Conservation (phyloP, 2,329 filamentous ascomycete genomes). For the Exophiala spinifera region DNA sequence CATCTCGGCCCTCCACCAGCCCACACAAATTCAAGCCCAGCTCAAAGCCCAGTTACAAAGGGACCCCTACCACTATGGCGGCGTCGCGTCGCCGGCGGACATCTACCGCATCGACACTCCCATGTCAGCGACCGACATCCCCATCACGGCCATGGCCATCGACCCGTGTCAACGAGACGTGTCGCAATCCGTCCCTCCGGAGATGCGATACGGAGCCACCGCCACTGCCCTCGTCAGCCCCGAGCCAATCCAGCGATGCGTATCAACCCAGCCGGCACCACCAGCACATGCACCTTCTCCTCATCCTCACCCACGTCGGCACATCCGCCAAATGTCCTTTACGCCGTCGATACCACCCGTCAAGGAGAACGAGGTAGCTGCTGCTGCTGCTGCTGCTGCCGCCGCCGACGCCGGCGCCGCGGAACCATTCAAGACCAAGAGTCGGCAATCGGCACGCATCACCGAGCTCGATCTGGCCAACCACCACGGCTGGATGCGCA, state of each 20-base stretch:
- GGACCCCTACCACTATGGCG: constrained; percentile 33
- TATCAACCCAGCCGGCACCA: constrained; percentile 35
- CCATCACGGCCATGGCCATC: constrained; percentile 67
- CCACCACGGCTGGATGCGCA: constrained; percentile 88
- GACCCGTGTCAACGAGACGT: constrained; percentile 73
- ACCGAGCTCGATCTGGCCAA: constrained; percentile 37
- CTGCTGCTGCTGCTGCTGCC: background rate
- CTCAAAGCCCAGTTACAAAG: constrained; percentile 51
- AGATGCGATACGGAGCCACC: constrained; percentile 73
- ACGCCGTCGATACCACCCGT: constrained; percentile 26
- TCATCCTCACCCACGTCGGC: constrained; percentile 25
- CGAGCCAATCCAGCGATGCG: constrained; percentile 47
- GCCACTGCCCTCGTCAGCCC: constrained; percentile 29
- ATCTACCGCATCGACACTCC: constrained; percentile 80
- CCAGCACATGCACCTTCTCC: background rate
- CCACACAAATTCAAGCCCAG: constrained; percentile 25
- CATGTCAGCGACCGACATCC: constrained; percentile 86
- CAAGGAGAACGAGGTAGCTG: constrained; percentile 18
- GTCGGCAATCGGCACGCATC: constrained; percentile 7
- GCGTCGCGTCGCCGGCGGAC: constrained; percentile 50
- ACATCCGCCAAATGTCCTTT: constrained; percentile 24
- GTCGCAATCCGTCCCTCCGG: constrained; percentile 88
- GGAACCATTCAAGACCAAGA: background rate
- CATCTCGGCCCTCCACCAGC: constrained; percentile 30
- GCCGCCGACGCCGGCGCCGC: too few species aligned